These are phyloP conservation scores for Pyrus pyrifolia DNA, from an alignment of 306 rosid species.

Conservation along the genomic window DNA sequence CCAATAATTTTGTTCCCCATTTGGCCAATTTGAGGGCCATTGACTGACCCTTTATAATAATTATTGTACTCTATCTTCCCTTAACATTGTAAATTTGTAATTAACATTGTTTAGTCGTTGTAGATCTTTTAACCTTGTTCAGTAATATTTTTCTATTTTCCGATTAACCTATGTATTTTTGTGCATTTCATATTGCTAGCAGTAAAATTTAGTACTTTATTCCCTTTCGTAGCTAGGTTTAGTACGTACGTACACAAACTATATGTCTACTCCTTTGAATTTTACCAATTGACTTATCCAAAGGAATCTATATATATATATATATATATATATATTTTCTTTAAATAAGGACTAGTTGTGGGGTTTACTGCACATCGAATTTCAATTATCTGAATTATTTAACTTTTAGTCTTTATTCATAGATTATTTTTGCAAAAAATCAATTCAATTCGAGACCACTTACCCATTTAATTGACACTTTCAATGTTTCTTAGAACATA, in stretches of 20 bases:
- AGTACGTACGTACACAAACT: background rate
- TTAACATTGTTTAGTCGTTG: background rate
- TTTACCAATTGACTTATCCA: background rate
- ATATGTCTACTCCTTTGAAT: background rate
- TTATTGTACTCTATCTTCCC: background rate
- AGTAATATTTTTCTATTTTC: background rate
- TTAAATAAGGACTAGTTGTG: no score
- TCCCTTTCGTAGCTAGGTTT: no score
- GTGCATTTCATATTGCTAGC: background rate
- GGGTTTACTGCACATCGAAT: no score
- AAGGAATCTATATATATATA: background rate
- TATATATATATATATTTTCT: no score
- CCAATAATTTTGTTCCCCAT: conserved; percentile 8
- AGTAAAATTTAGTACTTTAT: background rate
- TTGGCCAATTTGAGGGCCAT: conserved; percentile 16
- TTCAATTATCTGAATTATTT: no score
- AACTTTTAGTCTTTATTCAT: no score
- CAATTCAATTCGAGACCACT: no score
- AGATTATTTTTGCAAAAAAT: no score
- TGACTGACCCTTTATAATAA: conserved; percentile 6
- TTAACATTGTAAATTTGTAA: background rate
- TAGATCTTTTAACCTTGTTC: background rate
- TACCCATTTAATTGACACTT: no score
- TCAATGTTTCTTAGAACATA: no score
- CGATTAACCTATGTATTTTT: background rate